Conservation (phyloP, 1,284 basidiomycete species). For the Stereum hirsutum region DNA sequence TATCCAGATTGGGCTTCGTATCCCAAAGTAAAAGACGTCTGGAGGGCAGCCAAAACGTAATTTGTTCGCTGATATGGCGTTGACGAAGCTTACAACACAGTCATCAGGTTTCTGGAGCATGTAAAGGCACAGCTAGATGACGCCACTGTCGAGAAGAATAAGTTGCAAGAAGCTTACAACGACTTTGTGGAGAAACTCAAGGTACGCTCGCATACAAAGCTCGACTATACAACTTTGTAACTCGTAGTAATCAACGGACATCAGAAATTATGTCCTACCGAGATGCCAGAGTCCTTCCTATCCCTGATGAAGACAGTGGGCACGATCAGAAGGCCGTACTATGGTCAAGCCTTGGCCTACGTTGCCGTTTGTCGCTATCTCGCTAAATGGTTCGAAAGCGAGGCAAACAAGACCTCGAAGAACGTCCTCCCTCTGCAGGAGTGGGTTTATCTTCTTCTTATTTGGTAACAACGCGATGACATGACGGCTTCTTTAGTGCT, state of each 20-base stretch:
- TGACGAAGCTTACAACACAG: not conserved
- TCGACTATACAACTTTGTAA: not conserved
- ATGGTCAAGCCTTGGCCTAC: not conserved
- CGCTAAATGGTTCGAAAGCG: not conserved
- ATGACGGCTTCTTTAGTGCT: not conserved
- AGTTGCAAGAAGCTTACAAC: slow-evolving; percentile 4
- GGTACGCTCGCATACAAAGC: slow-evolving; percentile 3
- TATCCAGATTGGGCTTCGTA: slow-evolving; percentile 8
- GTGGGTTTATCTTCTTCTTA: not conserved
- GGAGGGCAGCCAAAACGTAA: slow-evolving; percentile 5
- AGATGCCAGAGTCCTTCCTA: not conserved
- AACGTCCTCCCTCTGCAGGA: not conserved
- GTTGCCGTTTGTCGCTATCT: not conserved
- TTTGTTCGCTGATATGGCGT: not conserved
- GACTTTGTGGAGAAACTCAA: slow-evolving; percentile 6
- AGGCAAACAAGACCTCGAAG: not conserved
- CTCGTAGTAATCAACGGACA: too few relatives aligned
- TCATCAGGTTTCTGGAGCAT: slow-evolving; percentile 2
- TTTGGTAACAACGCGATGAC: not conserved
- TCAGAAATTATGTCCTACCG: not conserved
- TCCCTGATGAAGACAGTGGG: not conserved
- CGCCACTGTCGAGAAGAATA: not conserved
- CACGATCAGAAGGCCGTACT: not conserved
- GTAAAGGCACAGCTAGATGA: not conserved
- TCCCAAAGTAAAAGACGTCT: slow-evolving; percentile 6